These are phyloP conservation scores for Eleusine coracana DNA, from an alignment of 176 grass and related monocot species.

Conservation along the genomic window DNA sequence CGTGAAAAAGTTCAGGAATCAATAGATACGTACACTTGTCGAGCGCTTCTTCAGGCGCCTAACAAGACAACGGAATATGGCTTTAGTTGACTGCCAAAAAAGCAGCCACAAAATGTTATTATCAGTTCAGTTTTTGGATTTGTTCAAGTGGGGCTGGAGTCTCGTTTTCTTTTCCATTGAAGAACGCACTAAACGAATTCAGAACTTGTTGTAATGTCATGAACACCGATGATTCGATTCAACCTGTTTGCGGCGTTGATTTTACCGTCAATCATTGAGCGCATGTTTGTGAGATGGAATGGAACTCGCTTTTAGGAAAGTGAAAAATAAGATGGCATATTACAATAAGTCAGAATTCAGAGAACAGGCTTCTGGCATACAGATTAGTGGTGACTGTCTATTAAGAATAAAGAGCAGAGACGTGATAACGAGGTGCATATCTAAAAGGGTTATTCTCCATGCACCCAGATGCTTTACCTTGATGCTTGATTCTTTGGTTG, in stretches of 20 bases:
- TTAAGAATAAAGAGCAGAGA: background rate
- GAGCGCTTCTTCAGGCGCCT: background rate
- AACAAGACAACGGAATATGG: slow-evolving; percentile 35
- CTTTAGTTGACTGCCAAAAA: slow-evolving; percentile 39
- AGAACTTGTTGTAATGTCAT: background rate
- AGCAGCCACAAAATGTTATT: background rate
- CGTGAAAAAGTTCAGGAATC: background rate
- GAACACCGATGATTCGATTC: background rate
- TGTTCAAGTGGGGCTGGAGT: background rate
- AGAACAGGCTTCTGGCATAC: background rate
- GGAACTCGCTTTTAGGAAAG: background rate
- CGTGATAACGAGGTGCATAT: background rate
- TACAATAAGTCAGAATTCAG: background rate
- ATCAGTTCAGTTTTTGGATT: slow-evolving; percentile 28
- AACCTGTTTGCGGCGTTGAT: background rate
- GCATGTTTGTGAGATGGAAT: background rate
- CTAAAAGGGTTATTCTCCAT: slow-evolving; percentile 24
- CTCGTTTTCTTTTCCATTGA: too few species aligned
- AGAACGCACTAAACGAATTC: background rate
- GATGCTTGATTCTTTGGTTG: background rate
- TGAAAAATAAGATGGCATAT: background rate
- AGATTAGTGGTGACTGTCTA: background rate
- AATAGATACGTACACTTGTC: slow-evolving; percentile 28
- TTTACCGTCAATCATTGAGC: background rate
- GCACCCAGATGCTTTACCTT: background rate